Base-by-base conservation (phyloP, 2,329 filamentous ascomycete genomes). In the Sporothrix brasiliensis region DNA sequence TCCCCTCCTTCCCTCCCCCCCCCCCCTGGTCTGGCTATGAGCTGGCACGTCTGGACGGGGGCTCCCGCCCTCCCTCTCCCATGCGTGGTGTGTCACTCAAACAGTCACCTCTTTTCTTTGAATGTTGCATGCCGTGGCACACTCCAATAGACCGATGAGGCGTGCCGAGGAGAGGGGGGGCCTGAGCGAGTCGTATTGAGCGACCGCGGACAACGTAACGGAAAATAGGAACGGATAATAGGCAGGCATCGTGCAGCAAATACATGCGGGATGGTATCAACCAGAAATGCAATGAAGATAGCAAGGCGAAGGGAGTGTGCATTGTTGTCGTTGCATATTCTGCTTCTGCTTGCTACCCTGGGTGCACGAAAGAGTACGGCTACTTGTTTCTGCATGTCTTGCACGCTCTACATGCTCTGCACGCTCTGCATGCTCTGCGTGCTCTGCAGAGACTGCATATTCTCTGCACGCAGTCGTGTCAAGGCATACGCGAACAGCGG, bases 81-180 rank as follows among this genome's bases (percentile, higher is more conserved):
- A 39, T 68, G 21, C 34, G 24, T 14, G 11, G 14, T 21, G n/a
- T 52, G 21, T 63, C 41, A 21, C 47, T 53, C 63, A 39, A 27
- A 19, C 24, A 47, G 63, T 27, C 44, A 41, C 50, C 67, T 9
- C 54, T 34, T 60, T 24, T 30, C n/a, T 47, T 27, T 53, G 56
- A 39, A 47, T 53, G 41, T 49, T 63, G 58, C 68, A 69, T 63
- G 47, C 53, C 47, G 47, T 69, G 68, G 47, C 30, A 53, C 30
- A 34, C 41, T 19, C 19, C 60, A 10, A 24, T 34, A 4, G 53
- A 54, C 67, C 54, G 21, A 60, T 30, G 11, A 30, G n/a, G 52
- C 41, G 21, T 60, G 67, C 53, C 41, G 53, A 49, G 19, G 4
- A 16, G 27, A 34, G 34, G 1, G 39, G 5, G 14, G 44, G 7